Percentiles rank a stretch among this genome's conserved stretches.
Conservation (phyloP, 1,284 basidiomycete species). For the Cystobasidiaceae sp. region DNA sequence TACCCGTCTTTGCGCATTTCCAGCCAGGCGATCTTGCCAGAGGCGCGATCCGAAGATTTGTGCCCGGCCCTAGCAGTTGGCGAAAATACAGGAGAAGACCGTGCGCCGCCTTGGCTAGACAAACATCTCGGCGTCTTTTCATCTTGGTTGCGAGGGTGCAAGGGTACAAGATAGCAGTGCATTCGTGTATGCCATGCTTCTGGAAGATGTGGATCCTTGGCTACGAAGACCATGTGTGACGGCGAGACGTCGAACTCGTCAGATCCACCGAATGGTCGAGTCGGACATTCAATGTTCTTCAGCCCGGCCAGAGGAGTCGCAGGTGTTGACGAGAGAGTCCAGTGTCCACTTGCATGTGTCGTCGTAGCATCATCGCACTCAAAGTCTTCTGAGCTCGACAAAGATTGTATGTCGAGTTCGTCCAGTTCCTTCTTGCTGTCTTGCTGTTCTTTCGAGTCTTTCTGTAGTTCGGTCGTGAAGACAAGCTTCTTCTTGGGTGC, state of each 20-base stretch:
- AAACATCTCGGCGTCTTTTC: constrained; percentile 50
- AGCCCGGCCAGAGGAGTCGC: constrained; percentile 35
- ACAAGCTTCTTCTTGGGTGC: constrained; percentile 62
- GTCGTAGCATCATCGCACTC: neutral
- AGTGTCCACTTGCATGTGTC: neutral
- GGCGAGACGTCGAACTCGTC: constrained; percentile 70
- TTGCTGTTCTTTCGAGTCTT: constrained; percentile 45
- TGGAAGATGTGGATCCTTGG: constrained; percentile 70
- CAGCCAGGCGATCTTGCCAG: constrained; percentile 68
- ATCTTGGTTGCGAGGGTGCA: constrained; percentile 43
- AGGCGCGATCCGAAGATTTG: neutral
- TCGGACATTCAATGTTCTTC: constrained; percentile 51
- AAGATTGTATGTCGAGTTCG: constrained; percentile 24
- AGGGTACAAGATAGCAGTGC: constrained; percentile 55
- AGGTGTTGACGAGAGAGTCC: constrained; percentile 1
- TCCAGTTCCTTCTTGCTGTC: constrained; percentile 8
- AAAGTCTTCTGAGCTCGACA: constrained; percentile 19
- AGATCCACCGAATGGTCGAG: constrained; percentile 73
- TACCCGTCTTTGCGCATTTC: constrained; percentile 80
- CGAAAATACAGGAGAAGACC: constrained; percentile 61
- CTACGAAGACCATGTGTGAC: constrained; percentile 68
- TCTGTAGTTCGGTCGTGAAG: constrained; percentile 60
- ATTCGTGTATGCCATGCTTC: constrained; percentile 73
- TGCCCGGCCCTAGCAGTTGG: constrained; percentile 52
- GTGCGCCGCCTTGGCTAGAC: constrained; percentile 74